A percentile compares a stretch with the other conserved stretches of the same genome.
Evolutionary conservation across 495 filamentous ascomycete species (phyloP).

Genomic region (Aspergillus conjunctus): DNA sequence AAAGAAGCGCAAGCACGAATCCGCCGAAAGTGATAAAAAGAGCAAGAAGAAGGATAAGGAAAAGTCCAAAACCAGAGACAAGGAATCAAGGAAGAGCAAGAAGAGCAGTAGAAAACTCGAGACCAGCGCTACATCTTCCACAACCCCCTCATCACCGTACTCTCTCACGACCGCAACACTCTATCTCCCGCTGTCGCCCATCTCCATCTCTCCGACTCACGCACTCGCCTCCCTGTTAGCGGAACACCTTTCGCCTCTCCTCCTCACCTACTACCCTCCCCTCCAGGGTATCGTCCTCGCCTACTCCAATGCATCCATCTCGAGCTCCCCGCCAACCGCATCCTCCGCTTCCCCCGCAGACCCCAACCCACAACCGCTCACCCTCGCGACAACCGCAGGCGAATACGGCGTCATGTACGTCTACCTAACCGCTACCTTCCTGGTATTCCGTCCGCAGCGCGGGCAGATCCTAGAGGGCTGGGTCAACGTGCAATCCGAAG

Average conservation of each 20-base stretch:
- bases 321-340: slow-evolving; percentile 36
- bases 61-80: slow-evolving; percentile 31
- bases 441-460: slow-evolving; percentile 65
- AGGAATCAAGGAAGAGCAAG: slow-evolving; percentile 10
- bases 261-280: slow-evolving; percentile 74
- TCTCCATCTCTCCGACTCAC: slow-evolving; percentile 62
- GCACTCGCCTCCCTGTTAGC: slow-evolving; percentile 68
- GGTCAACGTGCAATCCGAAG: slow-evolving; percentile 72
- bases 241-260: slow-evolving; percentile 74
- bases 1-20: slow-evolving; percentile 53
- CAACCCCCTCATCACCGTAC: slow-evolving; percentile 56
- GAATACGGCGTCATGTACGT: slow-evolving; percentile 69
- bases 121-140: slow-evolving; percentile 22
- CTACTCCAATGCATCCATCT: slow-evolving; percentile 61
- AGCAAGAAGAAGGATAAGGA: slow-evolving; percentile 35
- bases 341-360: slow-evolving; percentile 30
- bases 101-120: slow-evolving; percentile 12
- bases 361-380: slow-evolving; percentile 43
- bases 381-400: slow-evolving; percentile 58
- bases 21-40: slow-evolving; percentile 21
- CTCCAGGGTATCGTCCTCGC: slow-evolving; percentile 70
- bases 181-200: slow-evolving; percentile 71
- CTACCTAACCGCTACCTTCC: slow-evolving; percentile 74
- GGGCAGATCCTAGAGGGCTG: slow-evolving; percentile 63
- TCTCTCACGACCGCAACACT: slow-evolving; percentile 62